Evolutionary conservation across 116 monocot species (phyloP), one percentile per base, ranked within the genome.

Genomic region (Zostera marina): DNA sequence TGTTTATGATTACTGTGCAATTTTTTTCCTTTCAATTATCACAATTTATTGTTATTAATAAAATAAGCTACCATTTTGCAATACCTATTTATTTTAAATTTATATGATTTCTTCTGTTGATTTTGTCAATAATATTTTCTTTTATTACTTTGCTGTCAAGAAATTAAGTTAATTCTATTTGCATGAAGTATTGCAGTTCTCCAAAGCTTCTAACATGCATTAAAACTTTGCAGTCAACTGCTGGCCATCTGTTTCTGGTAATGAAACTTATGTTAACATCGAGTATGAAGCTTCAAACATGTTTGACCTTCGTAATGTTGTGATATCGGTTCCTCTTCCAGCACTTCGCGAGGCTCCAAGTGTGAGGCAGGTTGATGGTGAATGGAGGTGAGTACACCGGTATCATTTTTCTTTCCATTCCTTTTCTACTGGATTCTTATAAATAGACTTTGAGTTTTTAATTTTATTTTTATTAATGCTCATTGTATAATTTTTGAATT

Each of bases 181-280:
- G 19, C 42, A 22, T 48, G n/a, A 48, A n/a, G 48, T 16, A 19
- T 48, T 48, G 48, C 0, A 7, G n/a, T 48, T 48, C 8, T 19
- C 16, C 3, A n/a, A 25, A 54, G 14, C 41, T 23, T n/a, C 42
- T 41, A 2, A 26, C 43, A 48, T 60, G 22, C 20, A 10, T 52
- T 42, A 12, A 32, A 53, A 6, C 32, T 41, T 20, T 74, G 59
- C 77, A 93, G 93, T 93, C 14, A 93, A 93, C 45, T 93, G 93
- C 69, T 93, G 93, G 93, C 93, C 88, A 40, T 84, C 87, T 41
- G 77, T 88, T 56, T 87, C 93, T 73, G 93, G 93, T 32, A 84
- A 66, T 72, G 93, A 93, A 57, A 93, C 88, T 63, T 84, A 70
- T 68, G 93, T 93, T 47, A 93, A 93, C 66, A 93, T 93, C 22